Conservation (phyloP, 306 rosid species). For the Prinsepia uniflora region DNA sequence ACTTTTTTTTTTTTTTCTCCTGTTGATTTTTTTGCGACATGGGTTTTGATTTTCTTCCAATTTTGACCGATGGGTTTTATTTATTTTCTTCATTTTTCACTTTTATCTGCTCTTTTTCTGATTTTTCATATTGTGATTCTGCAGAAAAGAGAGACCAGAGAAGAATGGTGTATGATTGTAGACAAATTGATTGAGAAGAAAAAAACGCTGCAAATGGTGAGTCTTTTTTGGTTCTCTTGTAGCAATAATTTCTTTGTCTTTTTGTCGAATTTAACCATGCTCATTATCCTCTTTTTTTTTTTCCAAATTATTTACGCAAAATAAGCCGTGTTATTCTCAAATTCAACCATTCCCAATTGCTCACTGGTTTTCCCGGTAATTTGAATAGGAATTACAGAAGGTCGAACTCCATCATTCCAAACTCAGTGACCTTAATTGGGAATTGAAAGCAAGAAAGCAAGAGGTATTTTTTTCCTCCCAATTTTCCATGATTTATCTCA, state of each 20-base stretch:
- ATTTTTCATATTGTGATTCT: background rate
- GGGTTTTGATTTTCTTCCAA: background rate
- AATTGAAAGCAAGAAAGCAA: constrained; percentile 36
- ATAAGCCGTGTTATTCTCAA: background rate
- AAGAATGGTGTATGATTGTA: constrained; percentile 28
- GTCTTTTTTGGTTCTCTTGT: constrained; percentile 3
- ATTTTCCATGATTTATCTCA: background rate
- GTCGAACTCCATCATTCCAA: constrained; percentile 23
- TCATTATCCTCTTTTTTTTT: background rate
- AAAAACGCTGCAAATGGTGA: constrained; percentile 33
- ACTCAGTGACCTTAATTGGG: constrained; percentile 29
- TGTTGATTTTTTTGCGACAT: background rate
- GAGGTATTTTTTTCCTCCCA: constrained; percentile 31
- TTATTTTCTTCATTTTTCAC: background rate
- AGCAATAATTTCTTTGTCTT: background rate
- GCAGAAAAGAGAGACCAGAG: constrained; percentile 52
- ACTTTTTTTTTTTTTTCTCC: background rate
- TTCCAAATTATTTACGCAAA: constrained; percentile 12
- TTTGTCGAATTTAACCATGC: background rate
- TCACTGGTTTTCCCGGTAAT: background rate
- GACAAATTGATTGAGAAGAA: constrained; percentile 26
- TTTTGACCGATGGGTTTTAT: background rate
- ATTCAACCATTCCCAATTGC: background rate
- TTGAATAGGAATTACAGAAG: constrained; percentile 41
- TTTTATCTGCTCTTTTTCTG: background rate